Evolutionary conservation across 257 asterid genomes (phyloP).

Genomic region (Solanum lycopersicoides): DNA sequence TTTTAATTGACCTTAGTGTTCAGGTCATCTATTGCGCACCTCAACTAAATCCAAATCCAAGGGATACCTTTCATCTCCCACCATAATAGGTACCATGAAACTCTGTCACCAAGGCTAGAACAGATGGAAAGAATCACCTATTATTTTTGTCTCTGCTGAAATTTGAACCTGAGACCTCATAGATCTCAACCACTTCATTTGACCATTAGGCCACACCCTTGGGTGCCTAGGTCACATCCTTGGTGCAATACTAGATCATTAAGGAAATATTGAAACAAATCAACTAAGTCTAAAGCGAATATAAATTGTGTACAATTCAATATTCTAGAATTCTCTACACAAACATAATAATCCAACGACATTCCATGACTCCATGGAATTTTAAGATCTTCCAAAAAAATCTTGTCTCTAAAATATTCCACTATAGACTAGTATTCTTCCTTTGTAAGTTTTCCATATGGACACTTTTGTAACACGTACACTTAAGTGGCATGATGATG

Average conservation of each 20-base stretch:
- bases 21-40: background rate
- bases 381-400: background rate
- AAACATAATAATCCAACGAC: background rate
- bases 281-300: background rate
- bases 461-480: background rate
- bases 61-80: background rate
- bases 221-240: background rate
- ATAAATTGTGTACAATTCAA: background rate
- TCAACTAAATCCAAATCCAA: background rate
- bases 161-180: background rate
- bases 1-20: no score
- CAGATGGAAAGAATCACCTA: background rate
- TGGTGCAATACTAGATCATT: background rate
- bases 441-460: background rate
- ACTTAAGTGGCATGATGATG: background rate
- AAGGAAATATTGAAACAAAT: background rate
- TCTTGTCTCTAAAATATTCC: background rate
- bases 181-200: background rate
- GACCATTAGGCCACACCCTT: background rate
- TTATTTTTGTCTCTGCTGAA: background rate
- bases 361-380: background rate
- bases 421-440: background rate
- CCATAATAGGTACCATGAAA: background rate
- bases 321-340: background rate
- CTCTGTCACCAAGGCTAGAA: no score